Evolutionary conservation across 805 yeast genomes (phyloP), one percentile per base, ranked within the genome.

Genomic region (Starmerella sirachaensis): DNA sequence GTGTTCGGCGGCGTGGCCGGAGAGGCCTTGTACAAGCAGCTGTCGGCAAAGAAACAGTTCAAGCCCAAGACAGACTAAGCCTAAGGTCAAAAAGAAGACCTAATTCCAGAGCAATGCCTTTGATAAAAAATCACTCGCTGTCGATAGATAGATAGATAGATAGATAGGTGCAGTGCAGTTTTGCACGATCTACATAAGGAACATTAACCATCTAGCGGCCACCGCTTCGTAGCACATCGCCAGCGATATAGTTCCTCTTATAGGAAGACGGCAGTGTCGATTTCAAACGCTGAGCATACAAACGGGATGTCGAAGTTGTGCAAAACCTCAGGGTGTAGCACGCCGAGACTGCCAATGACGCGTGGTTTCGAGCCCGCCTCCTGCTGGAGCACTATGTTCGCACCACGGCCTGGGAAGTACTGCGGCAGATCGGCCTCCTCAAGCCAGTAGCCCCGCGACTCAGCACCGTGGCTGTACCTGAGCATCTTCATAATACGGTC

Each of bases 381-480:
- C 42, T 63, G 69, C 40, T 68, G 63, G 64, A 76, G 81, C 63
- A 69, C 72, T 46, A 91, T 70, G 55, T 73, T 77, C 36, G 98
- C 98, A 45, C 95, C 96, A 67, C 98, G 79, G 29, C 97, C 98
- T 27, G 95, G 94, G 80, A 91, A 91, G 64, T 70, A 88, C 43
- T 86, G 79, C 34, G 75, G 69, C 21, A 44, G 39, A 24, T 50
- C 49, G 22, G 47, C 43, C 48, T 60, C 61, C 23, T 53, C 50
- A 37, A 64, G 62, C 63, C 64, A 63, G 53, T 60, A 60, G 37
- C 95, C 95, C 65, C 91, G 81, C 44, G 65, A 70, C 36, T 65
- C 66, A 26, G 43, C 49, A 45, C 71, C 68, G 91, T 93, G 82
- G 31, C 74, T 72, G 25, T 93, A 76, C 69, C 96, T 80, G 66